Conservation (phyloP, 345 rosid genomes). For the Hibiscus syriacus region DNA sequence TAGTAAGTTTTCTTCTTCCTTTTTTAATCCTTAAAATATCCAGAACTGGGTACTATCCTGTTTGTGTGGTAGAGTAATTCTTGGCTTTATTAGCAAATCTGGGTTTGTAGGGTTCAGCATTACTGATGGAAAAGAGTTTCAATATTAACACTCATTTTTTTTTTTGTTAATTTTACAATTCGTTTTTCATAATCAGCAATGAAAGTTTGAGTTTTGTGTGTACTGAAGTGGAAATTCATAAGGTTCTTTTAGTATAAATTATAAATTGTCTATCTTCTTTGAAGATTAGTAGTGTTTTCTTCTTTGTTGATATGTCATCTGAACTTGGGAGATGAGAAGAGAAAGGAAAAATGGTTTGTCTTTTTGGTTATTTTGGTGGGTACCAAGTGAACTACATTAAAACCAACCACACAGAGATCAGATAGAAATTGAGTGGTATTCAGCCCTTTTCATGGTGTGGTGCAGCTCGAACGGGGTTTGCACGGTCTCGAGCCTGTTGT, state of each 20-base stretch:
- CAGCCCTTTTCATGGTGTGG: neutral
- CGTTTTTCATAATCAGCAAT: neutral
- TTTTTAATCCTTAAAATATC: neutral
- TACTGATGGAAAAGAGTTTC: neutral
- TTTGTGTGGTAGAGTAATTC: too few species aligned
- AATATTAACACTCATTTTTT: too few species aligned
- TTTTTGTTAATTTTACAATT: too few species aligned
- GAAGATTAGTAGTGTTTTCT: neutral
- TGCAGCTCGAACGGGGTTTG: conserved; percentile 61
- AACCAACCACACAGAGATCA: neutral
- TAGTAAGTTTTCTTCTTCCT: conserved; percentile 32
- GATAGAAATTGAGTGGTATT: neutral
- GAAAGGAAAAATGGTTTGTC: neutral
- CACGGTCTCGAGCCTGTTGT: conserved; percentile 59
- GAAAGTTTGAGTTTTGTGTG: neutral
- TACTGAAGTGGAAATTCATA: neutral
- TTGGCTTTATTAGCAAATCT: neutral
- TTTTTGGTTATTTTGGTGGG: neutral
- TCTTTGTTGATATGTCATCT: neutral
- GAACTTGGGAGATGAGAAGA: neutral
- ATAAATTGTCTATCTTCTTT: neutral
- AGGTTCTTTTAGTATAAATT: neutral
- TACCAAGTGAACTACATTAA: neutral
- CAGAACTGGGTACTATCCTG: neutral
- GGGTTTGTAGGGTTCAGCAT: neutral